Evolutionary conservation across 106 monocot species (phyloP).

Genomic region (Dendrobium huoshanense): DNA sequence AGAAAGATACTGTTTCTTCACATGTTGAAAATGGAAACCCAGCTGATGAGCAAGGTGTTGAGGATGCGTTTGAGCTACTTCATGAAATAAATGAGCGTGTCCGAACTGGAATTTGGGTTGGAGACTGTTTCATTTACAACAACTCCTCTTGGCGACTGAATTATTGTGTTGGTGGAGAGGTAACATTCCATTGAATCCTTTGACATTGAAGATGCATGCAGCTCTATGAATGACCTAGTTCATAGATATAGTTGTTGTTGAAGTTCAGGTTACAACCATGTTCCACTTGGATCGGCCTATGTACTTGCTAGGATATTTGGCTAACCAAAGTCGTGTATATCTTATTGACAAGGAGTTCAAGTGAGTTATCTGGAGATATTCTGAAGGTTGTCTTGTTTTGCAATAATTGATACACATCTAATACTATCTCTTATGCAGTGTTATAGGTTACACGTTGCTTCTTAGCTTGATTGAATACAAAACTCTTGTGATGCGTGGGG

Average conservation of each 20-base stretch:
- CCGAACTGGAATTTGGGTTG: constrained; percentile 94
- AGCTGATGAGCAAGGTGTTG: constrained; percentile 80
- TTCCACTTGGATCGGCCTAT: constrained; percentile 95
- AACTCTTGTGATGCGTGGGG: constrained; percentile 94
- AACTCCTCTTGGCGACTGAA: constrained; percentile 88
- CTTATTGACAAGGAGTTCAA: constrained; percentile 98
- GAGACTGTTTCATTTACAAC: constrained; percentile 97
- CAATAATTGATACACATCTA: neutral
- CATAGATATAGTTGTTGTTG: neutral
- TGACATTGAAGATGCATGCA: neutral
- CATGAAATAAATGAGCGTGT: constrained; percentile 86
- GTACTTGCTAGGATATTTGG: constrained; percentile 93
- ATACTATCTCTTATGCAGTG: constrained; percentile 38
- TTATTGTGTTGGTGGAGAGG: constrained; percentile 99
- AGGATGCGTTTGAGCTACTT: constrained; percentile 91
- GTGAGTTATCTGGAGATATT: constrained; percentile 31
- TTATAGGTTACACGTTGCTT: constrained; percentile 90
- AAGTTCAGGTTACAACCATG: constrained; percentile 83
- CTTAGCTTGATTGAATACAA: constrained; percentile 97
- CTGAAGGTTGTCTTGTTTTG: neutral
- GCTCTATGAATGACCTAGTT: neutral
- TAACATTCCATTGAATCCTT: constrained; percentile 13
- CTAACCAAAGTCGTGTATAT: constrained; percentile 85
- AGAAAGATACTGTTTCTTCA: constrained; percentile 80
- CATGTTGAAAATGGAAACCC: constrained; percentile 63